Evolutionary conservation across 1,284 basidiomycete species (phyloP).

Genomic region (Vanrija sp.): DNA sequence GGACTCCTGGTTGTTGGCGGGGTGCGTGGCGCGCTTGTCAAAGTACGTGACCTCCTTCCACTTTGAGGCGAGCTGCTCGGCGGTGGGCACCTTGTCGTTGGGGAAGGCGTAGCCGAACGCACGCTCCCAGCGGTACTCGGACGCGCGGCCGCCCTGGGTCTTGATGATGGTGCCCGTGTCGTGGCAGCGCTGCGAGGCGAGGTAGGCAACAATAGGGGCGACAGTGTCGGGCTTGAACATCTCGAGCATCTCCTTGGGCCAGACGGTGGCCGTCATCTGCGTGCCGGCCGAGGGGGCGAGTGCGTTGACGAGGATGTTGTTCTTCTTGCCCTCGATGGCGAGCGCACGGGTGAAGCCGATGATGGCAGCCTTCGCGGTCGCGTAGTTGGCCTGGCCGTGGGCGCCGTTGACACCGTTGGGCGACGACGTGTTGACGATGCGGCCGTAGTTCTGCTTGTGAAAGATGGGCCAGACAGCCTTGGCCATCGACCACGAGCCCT

Average conservation of each 20-base stretch:
- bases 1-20: constrained; percentile 64
- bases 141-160: constrained; percentile 87
- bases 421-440: constrained; percentile 91
- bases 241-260: constrained; percentile 87
- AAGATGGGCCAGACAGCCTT: constrained; percentile 97
- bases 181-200: constrained; percentile 73
- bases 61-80: constrained; percentile 71
- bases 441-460: constrained; percentile 93
- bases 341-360: constrained; percentile 85
- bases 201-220: constrained; percentile 87
- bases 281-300: constrained; percentile 89
- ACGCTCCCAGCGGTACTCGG: constrained; percentile 90
- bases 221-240: constrained; percentile 77
- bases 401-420: constrained; percentile 92
- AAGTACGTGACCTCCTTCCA: constrained; percentile 82
- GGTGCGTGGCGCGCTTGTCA: constrained; percentile 75
- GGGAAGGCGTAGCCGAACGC: constrained; percentile 72
- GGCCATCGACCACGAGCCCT: constrained; percentile 74
- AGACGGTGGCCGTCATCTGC: constrained; percentile 82
- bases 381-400: constrained; percentile 83
- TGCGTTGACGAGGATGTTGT: constrained; percentile 82
- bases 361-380: constrained; percentile 92
- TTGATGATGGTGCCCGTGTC: constrained; percentile 80
- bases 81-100: constrained; percentile 64
- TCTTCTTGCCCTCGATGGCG: constrained; percentile 87